A percentile compares a stretch with the other conserved stretches of the same genome.
phyloP scores from a whole-genome alignment of 2,329 filamentous ascomycete genomes.

The Claviceps pazoutovae region DNA sequence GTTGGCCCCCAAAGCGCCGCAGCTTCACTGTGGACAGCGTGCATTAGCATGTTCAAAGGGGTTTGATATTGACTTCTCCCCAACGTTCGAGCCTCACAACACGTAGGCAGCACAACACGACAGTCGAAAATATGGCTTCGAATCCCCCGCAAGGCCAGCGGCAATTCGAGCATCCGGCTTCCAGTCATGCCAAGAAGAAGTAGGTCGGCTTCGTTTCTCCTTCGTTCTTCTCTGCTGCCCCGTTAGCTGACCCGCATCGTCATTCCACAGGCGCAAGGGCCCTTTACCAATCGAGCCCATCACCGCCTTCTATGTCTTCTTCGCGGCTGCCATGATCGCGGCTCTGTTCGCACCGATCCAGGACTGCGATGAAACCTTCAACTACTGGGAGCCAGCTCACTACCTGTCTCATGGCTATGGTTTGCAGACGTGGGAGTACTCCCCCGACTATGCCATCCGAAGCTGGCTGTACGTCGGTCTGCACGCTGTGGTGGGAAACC shows the following conservation, averaged over 20 bases:
- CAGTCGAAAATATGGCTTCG: constrained; percentile 23
- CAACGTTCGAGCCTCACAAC: too few relatives aligned
- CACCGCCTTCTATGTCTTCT: constrained; percentile 67
- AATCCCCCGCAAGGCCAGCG: constrained; percentile 15
- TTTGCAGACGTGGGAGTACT: constrained; percentile 97
- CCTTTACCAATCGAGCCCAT: constrained; percentile 56
- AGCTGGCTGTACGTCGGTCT: constrained; percentile 84
- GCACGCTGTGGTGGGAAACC: constrained; percentile 58
- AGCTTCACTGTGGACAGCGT: too few relatives aligned
- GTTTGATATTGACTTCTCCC: too few relatives aligned
- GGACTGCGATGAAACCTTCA: constrained; percentile 97
- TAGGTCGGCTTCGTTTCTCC: constrained; percentile 11
- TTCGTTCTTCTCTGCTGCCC: background rate
- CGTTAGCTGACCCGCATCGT: background rate
- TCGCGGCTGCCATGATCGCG: constrained; percentile 58
- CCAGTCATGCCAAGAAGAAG: constrained; percentile 39
- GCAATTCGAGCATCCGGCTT: constrained; percentile 34
- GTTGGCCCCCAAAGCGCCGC: too few relatives aligned
- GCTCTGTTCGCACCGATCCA: constrained; percentile 82
- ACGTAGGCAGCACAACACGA: too few relatives aligned
- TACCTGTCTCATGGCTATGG: constrained; percentile 89
- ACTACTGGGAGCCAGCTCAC: constrained; percentile 96
- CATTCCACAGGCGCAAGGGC: constrained; percentile 29
- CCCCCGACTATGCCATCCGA: constrained; percentile 82
- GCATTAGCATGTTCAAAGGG: too few relatives aligned